Evolutionary conservation across 352 stramenopile species (phyloP), one percentile per base, ranked within the genome.

Genomic region (Poterioochromonas sp.): DNA sequence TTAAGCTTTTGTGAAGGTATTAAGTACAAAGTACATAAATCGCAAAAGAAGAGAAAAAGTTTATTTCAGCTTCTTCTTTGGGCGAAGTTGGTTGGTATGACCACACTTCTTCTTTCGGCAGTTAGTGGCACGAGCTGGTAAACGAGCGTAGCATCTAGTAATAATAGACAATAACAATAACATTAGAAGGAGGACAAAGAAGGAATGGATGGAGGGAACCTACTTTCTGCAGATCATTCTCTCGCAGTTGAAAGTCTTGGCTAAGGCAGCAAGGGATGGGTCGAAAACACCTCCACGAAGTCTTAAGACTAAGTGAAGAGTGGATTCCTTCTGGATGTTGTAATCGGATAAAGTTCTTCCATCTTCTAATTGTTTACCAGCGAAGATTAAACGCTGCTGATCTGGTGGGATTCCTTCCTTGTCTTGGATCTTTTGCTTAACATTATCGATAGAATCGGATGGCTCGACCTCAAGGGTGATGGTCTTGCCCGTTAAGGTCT

Each of bases 51-150:
- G 47, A 26, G 47, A 58, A 58, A 32, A 8, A 68, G 62, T 88
- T 94, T 99, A 99, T 90, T 99, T 99, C 82, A 99, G 90, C 91
- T 99, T 99, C 91, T 99, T 99, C 95, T 99, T 99, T 86, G 97
- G 94, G 85, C 96, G 93, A 81, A 99, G 90, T 90, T 99, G 96
- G 84, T 93, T 96, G 80, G 94, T 98, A 90, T 99, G 96, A 84
- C 96, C 96, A 84, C 96, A 99, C 92, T 99, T 99, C 91, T 99
- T 99, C 94, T 99, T 99, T 84, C 96, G 92, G 93, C 96, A 99
- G 91, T 99, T 99, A 80, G 91, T 98, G 74, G 96, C 96, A 87
- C 94, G 94, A 68, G 95, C 94, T 54, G 95, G 96, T 73, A 99
- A 93, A 90, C 96, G 93, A 80, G 96, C 95, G 87, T 99, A 99